Percentiles rank a stretch among this genome's conserved stretches.
Evolutionary conservation across 2,329 filamentous ascomycete genomes (phyloP).

Genomic region (Fusarium begoniae): DNA sequence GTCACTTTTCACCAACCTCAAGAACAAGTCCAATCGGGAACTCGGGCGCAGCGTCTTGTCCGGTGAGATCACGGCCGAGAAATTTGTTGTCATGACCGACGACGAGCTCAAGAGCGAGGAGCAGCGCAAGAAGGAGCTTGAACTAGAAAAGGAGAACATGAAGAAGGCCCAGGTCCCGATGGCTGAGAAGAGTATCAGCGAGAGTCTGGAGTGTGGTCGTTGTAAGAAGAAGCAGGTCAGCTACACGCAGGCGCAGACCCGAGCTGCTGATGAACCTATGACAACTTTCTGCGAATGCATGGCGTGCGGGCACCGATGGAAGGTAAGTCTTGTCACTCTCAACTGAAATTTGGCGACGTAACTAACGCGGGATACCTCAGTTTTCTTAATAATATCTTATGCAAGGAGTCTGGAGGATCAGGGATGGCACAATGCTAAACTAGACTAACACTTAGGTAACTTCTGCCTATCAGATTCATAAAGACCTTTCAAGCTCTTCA

Average conservation of each 20-base stretch:
- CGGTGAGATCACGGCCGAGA: constrained; percentile 75
- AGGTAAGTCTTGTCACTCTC: constrained; percentile 58
- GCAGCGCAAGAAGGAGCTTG: constrained; percentile 77
- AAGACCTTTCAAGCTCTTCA: neutral
- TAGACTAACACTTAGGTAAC: neutral
- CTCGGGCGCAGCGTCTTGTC: constrained; percentile 80
- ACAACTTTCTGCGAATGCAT: constrained; percentile 79
- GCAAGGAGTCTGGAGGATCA: neutral
- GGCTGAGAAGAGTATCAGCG: constrained; percentile 89
- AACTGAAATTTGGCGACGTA: constrained; percentile 12
- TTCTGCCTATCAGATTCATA: neutral
- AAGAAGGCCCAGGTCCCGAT: constrained; percentile 95
- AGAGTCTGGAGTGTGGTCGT: constrained; percentile 87
- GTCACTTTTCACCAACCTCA: constrained; percentile 93
- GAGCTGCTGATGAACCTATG: constrained; percentile 94
- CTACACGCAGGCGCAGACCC: constrained; percentile 95
- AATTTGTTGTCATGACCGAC: constrained; percentile 86
- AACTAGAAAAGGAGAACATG: constrained; percentile 91
- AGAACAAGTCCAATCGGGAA: constrained; percentile 85
- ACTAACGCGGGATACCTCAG: constrained; percentile 1
- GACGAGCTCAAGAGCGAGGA: constrained; percentile 92
- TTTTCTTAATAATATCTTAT: constrained; percentile 33
- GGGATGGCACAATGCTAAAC: neutral
- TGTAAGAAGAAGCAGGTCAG: constrained; percentile 94
- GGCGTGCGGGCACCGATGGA: constrained; percentile 76